Conservation (phyloP, 176 grass and related monocot genomes). For the barley (Hordeum vulgare) region DNA sequence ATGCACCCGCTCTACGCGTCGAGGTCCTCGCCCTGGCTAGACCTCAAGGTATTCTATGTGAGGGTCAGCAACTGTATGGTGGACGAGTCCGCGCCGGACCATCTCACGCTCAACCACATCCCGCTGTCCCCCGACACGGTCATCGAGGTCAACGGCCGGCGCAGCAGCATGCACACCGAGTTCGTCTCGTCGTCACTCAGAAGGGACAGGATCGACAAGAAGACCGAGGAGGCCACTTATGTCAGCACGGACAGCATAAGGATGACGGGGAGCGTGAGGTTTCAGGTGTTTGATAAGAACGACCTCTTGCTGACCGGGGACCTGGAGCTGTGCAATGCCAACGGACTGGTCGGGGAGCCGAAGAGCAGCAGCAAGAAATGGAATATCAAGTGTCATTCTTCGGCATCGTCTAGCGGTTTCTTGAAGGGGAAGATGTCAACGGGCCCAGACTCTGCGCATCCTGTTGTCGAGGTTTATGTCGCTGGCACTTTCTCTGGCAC, state of each 20-base stretch:
- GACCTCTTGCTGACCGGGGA: slow-evolving; percentile 68
- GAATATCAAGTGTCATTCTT: slow-evolving; percentile 69
- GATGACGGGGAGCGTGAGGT: slow-evolving; percentile 91
- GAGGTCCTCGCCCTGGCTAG: slow-evolving; percentile 85
- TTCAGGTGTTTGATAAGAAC: slow-evolving; percentile 80
- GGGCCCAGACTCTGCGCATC: slow-evolving; percentile 37
- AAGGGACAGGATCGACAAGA: slow-evolving; percentile 76
- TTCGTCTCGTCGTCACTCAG: slow-evolving; percentile 69
- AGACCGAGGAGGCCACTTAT: slow-evolving; percentile 85
- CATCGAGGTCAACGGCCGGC: slow-evolving; percentile 81
- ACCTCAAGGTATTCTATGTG: slow-evolving; percentile 83
- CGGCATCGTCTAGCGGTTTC: slow-evolving; percentile 41
- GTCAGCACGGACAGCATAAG: slow-evolving; percentile 80
- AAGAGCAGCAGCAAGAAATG: slow-evolving; percentile 66
- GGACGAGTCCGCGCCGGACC: slow-evolving; percentile 51
- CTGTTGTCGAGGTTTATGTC: slow-evolving; percentile 74
- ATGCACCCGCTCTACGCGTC: slow-evolving; percentile 75
- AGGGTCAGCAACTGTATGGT: slow-evolving; percentile 70
- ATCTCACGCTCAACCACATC: slow-evolving; percentile 75
- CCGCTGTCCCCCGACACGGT: slow-evolving; percentile 74
- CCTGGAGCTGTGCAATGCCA: slow-evolving; percentile 50
- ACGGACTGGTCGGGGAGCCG: slow-evolving; percentile 42
- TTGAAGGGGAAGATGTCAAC: slow-evolving; percentile 48
- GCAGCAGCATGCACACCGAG: slow-evolving; percentile 79
- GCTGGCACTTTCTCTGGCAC: slow-evolving; percentile 74